Percentiles rank a stretch among this genome's conserved stretches.
Evolutionary conservation across 345 rosid species (phyloP).

Genomic region (Jatropha curcas): DNA sequence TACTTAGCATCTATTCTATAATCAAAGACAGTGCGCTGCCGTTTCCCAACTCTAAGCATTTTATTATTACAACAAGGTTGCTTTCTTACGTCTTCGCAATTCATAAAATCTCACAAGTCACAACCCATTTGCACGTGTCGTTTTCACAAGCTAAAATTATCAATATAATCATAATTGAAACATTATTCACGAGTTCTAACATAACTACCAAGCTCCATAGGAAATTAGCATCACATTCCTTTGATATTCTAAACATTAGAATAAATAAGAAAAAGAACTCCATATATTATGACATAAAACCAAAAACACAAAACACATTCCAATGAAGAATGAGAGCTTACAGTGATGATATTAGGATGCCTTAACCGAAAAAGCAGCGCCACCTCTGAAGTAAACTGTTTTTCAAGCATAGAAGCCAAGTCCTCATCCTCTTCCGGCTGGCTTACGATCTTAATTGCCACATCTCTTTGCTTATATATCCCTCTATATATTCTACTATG

Average conservation of each 20-base stretch:
- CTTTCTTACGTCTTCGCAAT: slow-evolving; percentile 15
- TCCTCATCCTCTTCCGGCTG: slow-evolving; percentile 75
- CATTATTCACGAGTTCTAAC: not conserved
- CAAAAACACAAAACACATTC: not conserved
- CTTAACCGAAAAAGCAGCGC: slow-evolving; percentile 56
- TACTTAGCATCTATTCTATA: slow-evolving; percentile 15
- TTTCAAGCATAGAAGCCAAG: slow-evolving; percentile 59
- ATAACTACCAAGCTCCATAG: not conserved
- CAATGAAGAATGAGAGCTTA: slow-evolving; percentile 31
- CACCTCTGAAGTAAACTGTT: slow-evolving; percentile 73
- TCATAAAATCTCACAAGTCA: not conserved
- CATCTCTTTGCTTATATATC: slow-evolving; percentile 64
- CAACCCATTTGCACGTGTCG: slow-evolving; percentile 11
- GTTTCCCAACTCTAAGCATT: slow-evolving; percentile 2
- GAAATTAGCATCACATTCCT: not conserved
- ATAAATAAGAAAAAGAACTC: not conserved
- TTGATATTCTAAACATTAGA: not conserved
- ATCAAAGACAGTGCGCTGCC: slow-evolving; percentile 14
- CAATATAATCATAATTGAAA: slow-evolving; percentile 4
- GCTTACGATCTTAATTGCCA: slow-evolving; percentile 72
- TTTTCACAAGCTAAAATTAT: slow-evolving; percentile 13
- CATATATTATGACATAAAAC: too few relatives aligned
- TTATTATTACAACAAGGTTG: not conserved
- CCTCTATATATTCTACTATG: slow-evolving; percentile 85
- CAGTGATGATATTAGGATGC: slow-evolving; percentile 70